phyloP scores from a whole-genome alignment of 148 eudicot genomes.

The Euryodendron excelsum region DNA sequence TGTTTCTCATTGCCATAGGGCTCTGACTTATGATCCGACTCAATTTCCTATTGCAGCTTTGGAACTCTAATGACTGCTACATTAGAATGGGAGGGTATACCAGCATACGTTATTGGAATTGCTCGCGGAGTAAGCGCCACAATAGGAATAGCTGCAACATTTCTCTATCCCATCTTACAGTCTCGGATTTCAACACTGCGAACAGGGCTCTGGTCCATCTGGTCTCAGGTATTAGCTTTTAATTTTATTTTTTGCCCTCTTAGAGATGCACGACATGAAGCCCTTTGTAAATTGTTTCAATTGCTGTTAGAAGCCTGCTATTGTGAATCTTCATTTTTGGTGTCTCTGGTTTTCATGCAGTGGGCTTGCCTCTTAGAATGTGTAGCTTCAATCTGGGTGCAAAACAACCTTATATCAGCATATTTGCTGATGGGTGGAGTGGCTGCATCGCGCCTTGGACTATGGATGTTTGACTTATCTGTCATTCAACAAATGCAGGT shows the following conservation, averaged over 20 bases:
- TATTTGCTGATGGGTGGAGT: constrained; percentile 85
- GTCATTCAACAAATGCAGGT: constrained; percentile 98
- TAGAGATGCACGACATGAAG: no score
- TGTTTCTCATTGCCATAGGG: not conserved
- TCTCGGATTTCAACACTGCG: constrained; percentile 67
- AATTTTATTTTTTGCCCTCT: no score
- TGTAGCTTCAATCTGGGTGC: constrained; percentile 70
- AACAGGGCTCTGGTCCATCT: constrained; percentile 93
- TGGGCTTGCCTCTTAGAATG: constrained; percentile 74
- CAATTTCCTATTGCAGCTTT: constrained; percentile 46
- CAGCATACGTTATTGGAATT: constrained; percentile 74
- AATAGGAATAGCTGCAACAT: constrained; percentile 82
- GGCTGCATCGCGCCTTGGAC: constrained; percentile 84
- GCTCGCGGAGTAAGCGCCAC: constrained; percentile 84
- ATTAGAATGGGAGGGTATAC: constrained; percentile 83
- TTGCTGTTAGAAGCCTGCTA: no score
- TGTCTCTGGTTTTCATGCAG: constrained; percentile 34
- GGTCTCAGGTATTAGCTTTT: constrained; percentile 99
- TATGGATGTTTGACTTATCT: constrained; percentile 95
- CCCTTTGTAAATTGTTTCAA: not conserved
- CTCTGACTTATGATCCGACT: not conserved
- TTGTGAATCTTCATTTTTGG: not conserved
- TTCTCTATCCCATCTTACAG: constrained; percentile 65
- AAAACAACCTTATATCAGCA: constrained; percentile 41
- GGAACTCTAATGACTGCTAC: constrained; percentile 93